Percentiles rank a stretch among this genome's conserved stretches.
Conservation (phyloP, 768 basidiomycete genomes). For the Lyophyllum semitale region DNA sequence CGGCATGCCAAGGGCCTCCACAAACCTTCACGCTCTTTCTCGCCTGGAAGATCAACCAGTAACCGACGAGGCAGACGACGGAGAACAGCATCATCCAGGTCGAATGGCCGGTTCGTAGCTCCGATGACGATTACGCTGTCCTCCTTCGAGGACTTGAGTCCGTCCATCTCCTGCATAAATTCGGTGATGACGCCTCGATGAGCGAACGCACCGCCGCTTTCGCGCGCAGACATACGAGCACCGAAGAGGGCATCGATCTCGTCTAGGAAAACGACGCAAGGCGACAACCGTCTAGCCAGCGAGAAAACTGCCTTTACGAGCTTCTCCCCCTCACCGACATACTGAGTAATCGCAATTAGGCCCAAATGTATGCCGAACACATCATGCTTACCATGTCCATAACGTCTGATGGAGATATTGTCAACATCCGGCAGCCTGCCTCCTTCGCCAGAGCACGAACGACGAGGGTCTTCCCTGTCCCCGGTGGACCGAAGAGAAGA, state of each 20-base stretch:
- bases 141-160: slow-evolving; percentile 76
- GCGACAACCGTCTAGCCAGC: slow-evolving; percentile 81
- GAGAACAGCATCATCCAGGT: slow-evolving; percentile 89
- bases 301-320: slow-evolving; percentile 88
- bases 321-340: slow-evolving; percentile 89
- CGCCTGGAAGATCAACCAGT: slow-evolving; percentile 86
- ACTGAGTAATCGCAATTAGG: slow-evolving; percentile 40
- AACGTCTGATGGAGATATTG: slow-evolving; percentile 88
- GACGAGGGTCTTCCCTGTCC: slow-evolving; percentile 85
- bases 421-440: slow-evolving; percentile 91
- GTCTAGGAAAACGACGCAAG: slow-evolving; percentile 93
- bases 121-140: slow-evolving; percentile 89
- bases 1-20: neutral
- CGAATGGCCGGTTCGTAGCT: slow-evolving; percentile 91
- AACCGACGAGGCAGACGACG: slow-evolving; percentile 85
- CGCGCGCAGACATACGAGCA: slow-evolving; percentile 75
- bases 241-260: slow-evolving; percentile 94
- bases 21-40: slow-evolving; percentile 82
- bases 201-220: slow-evolving; percentile 78
- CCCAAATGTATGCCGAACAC: neutral
- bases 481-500: slow-evolving; percentile 90
- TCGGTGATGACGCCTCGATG: slow-evolving; percentile 89
- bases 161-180: slow-evolving; percentile 98
- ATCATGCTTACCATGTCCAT: slow-evolving; percentile 82
- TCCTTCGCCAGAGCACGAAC: slow-evolving; percentile 92